Base-by-base conservation (phyloP, 2,329 filamentous ascomycete species). In the Nemania sp. region DNA sequence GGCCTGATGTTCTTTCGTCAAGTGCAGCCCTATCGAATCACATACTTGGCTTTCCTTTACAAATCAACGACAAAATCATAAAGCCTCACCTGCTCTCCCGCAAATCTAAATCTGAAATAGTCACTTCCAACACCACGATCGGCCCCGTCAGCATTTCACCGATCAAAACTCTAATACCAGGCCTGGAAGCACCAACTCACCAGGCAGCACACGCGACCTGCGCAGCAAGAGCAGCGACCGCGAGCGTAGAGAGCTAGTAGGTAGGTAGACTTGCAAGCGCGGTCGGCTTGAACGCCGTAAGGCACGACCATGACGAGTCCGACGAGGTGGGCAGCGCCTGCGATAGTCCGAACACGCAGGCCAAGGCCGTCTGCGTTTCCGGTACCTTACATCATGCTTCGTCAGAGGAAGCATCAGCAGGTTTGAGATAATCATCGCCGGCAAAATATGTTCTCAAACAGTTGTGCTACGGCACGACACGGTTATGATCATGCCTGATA, bases 271-370 rank as follows among this genome's bases (percentile, higher is more conserved):
- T 43, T 58, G 17, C 61, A 44, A 6, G 52, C 49, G n/a, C 54
- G 49, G 33, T 63, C 61, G 6, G 59, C 59, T 2, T 60, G 40
- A 7, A 59, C 39, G 17, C 61, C 57, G 31, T 52, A 61, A 8
- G 61, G 61, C 9, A 61, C 39, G 1, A 52, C 33, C 4, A 50
- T 52, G 9, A 62, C 24, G 14, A 62, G 19, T 6, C 57, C 58
- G 14, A 61, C 42, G 34, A 55, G 22, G 49, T 43, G 8, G 44
- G 39, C 12, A 60, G 44, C 26, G 52, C 40, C 20, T 51, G 47
- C 3, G 30, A 22, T 9, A 59, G 37, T 12, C 47, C 52, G 36
- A 58, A 55, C 11, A 58, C 15, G 33, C 51, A 59, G 14, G 57
- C 56, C 37, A 57, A 37, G 3, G 43, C 28, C 1, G 47, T 46